phyloP scores from a whole-genome alignment of 345 rosid genomes.

The Syzygium grande region DNA sequence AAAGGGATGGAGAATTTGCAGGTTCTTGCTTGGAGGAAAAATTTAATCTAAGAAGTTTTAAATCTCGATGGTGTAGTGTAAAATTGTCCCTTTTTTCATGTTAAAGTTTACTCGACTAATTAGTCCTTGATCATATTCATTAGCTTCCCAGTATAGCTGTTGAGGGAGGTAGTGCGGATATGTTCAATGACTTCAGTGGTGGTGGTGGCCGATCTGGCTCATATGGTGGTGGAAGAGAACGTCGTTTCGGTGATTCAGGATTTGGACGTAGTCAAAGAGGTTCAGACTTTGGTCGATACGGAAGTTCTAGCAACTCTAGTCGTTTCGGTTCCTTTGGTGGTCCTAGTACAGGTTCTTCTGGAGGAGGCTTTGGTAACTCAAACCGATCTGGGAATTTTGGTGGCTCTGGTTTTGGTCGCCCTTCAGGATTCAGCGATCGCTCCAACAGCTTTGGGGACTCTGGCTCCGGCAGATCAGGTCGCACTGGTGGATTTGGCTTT shows the following conservation, averaged over 20 bases:
- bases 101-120: background rate
- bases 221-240: conserved; percentile 41
- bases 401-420: conserved; percentile 11
- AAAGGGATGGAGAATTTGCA: background rate
- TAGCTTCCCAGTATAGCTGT: conserved; percentile 70
- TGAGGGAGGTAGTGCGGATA: conserved; percentile 39
- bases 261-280: conserved; percentile 33
- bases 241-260: conserved; percentile 32
- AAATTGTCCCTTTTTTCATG: background rate
- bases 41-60: background rate
- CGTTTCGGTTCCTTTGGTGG: conserved; percentile 32
- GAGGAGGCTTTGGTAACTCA: conserved; percentile 8
- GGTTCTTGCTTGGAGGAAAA: background rate
- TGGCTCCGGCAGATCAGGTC: conserved; percentile 26
- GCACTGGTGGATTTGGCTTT: conserved; percentile 4
- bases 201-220: conserved; percentile 28
- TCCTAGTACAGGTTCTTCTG: conserved; percentile 1
- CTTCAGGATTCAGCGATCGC: conserved; percentile 12
- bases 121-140: conserved; percentile 5
- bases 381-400: background rate
- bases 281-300: conserved; percentile 23
- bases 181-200: conserved; percentile 29
- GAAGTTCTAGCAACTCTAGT: conserved; percentile 18
- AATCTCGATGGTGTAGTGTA: background rate
- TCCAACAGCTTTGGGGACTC: conserved; percentile 25